These are phyloP conservation scores for Tolypocladium paradoxum DNA, from an alignment of 2,329 filamentous ascomycete species.

Conservation along the genomic window DNA sequence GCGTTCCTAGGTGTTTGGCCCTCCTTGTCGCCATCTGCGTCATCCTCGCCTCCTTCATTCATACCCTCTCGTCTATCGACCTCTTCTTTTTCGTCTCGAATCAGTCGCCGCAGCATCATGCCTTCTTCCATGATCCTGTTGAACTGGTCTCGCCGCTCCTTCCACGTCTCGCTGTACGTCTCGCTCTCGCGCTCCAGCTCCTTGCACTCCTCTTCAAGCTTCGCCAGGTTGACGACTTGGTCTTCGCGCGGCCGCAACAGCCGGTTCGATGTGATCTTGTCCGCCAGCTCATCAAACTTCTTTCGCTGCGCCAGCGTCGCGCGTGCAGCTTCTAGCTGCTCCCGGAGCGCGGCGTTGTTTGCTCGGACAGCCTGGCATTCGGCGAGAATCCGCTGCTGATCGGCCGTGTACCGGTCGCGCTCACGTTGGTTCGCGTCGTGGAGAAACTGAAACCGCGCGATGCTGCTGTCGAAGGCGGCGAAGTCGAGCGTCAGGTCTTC, in stretches of 20 bases:
- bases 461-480: conserved; percentile 73
- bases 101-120: conserved; percentile 72
- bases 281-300: conserved; percentile 77
- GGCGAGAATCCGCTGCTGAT: conserved; percentile 67
- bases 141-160: conserved; percentile 77
- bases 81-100: conserved; percentile 92
- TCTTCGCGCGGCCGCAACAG: conserved; percentile 76
- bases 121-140: conserved; percentile 83
- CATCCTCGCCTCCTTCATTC: conserved; percentile 56
- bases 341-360: conserved; percentile 60
- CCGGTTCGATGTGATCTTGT: conserved; percentile 74
- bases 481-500: conserved; percentile 85
- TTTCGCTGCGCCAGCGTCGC: conserved; percentile 68
- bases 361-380: conserved; percentile 70
- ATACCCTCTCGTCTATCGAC: conserved; percentile 80
- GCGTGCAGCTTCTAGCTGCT: conserved; percentile 67
- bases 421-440: conserved; percentile 73
- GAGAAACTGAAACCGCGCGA: conserved; percentile 80
- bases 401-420: conserved; percentile 69
- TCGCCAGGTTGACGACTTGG: conserved; percentile 64
- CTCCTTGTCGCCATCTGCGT: conserved; percentile 33
- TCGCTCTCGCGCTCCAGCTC: conserved; percentile 77
- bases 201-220: conserved; percentile 78
- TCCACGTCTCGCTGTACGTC: conserved; percentile 74
- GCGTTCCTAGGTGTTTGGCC: conserved; percentile 41